A percentile compares a stretch with the other conserved stretches of the same genome.
Conservation (phyloP, 2,329 filamentous ascomycete species). For the Dactylellina cionopaga region DNA sequence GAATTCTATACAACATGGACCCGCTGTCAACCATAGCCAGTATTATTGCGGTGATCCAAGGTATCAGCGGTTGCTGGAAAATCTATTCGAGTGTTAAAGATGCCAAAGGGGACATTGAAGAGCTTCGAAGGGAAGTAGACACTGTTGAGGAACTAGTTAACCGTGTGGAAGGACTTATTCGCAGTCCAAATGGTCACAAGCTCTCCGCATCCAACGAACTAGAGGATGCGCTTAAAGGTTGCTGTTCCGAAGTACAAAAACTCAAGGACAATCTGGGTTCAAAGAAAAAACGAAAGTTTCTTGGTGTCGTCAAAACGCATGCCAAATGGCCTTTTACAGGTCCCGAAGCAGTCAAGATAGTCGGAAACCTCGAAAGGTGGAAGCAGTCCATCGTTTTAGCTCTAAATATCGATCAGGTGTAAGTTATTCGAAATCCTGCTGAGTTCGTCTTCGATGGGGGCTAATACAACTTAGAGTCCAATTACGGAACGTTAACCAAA, state of each 20-base stretch:
- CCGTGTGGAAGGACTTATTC: not conserved
- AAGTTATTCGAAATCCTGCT: not conserved
- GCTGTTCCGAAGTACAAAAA: not conserved
- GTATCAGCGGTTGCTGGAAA: not conserved
- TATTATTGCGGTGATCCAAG: not conserved
- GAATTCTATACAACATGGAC: no score
- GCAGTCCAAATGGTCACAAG: not conserved
- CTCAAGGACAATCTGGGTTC: not conserved
- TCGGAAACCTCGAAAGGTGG: no score
- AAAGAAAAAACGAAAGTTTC: not conserved
- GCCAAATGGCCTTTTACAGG: no score
- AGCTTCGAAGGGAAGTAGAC: not conserved
- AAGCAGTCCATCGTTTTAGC: not conserved
- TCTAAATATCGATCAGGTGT: not conserved
- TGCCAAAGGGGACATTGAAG: not conserved
- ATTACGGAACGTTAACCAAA: not conserved
- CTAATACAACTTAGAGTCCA: not conserved
- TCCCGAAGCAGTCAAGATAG: no score
- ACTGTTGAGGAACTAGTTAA: not conserved
- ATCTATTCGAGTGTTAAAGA: not conserved
- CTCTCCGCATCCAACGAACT: not conserved
- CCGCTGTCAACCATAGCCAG: no score
- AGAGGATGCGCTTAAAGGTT: not conserved
- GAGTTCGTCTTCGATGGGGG: not conserved
- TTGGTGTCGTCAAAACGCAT: not conserved